phyloP scores from a whole-genome alignment of 1,139 yeast species.

The Entelexis sorbosivorans region DNA sequence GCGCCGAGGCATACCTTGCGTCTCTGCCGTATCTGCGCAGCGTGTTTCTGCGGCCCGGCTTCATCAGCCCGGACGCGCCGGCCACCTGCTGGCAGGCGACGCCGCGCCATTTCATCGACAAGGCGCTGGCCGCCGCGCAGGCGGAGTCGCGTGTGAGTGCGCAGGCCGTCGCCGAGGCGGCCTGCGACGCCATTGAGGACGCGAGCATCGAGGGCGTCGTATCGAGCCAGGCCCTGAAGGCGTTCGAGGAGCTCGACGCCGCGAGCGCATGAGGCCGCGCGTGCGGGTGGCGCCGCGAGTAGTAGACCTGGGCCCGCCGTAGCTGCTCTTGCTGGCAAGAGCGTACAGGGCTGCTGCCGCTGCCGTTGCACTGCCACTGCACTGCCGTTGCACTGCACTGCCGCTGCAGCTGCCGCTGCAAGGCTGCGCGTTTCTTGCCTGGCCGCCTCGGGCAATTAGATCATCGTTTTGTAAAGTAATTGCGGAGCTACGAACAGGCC shows the following conservation, averaged over 20 bases:
- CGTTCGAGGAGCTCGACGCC: neutral
- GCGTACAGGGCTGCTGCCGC: no score
- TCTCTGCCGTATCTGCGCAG: slow-evolving; percentile 39
- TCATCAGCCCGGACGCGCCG: slow-evolving; percentile 34
- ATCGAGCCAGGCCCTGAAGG: slow-evolving; percentile 10
- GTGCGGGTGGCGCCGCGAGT: no score
- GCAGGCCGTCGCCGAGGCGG: slow-evolving; percentile 52
- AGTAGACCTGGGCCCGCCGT: no score
- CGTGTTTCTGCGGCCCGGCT: slow-evolving; percentile 65
- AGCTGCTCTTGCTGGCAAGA: no score
- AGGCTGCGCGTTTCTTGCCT: no score
- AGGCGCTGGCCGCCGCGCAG: slow-evolving; percentile 15
- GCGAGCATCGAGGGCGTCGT: slow-evolving; percentile 38
- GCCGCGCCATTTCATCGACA: slow-evolving; percentile 22
- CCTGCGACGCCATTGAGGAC: slow-evolving; percentile 47
- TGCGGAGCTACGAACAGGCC: no score
- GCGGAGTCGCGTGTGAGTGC: slow-evolving; percentile 39
- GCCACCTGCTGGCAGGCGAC: slow-evolving; percentile 13
- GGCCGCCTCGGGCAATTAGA: no score
- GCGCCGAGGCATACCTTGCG: slow-evolving; percentile 52
- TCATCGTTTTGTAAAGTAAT: no score
- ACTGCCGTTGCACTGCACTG: no score
- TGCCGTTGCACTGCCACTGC: no score
- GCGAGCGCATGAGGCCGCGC: neutral
- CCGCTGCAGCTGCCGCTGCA: no score